Percentiles rank a stretch among this genome's conserved stretches.
These are phyloP conservation scores for Cutaneotrichosporon curvatum DNA, from an alignment of 1,284 basidiomycete species.

Conservation along the genomic window DNA sequence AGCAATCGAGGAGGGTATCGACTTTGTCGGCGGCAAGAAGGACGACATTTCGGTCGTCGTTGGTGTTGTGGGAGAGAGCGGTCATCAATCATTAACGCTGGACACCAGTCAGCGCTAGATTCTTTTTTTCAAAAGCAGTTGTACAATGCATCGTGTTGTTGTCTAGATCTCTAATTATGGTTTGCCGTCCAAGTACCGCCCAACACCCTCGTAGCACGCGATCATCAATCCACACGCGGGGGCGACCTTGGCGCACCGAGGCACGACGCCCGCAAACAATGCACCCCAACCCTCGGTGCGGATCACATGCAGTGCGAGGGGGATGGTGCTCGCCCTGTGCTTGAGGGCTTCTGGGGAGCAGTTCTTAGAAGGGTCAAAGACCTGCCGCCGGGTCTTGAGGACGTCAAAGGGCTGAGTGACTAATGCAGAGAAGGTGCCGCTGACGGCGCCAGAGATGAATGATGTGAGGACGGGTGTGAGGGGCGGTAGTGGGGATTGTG, in stretches of 20 bases:
- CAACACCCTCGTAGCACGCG: slow-evolving; percentile 76
- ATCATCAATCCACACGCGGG: slow-evolving; percentile 89
- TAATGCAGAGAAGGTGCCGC: slow-evolving; percentile 62
- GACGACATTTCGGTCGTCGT: slow-evolving; percentile 46
- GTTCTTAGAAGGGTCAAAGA: slow-evolving; percentile 56
- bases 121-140: not conserved
- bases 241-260: slow-evolving; percentile 89
- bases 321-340: slow-evolving; percentile 49
- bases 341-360: slow-evolving; percentile 44
- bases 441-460: slow-evolving; percentile 41
- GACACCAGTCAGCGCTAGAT: slow-evolving; percentile 7
- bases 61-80: slow-evolving; percentile 40
- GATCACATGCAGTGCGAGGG: slow-evolving; percentile 62
- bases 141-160: slow-evolving; percentile 19
- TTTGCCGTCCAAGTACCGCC: slow-evolving; percentile 30
- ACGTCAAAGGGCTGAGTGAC: slow-evolving; percentile 94
- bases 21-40: slow-evolving; percentile 47
- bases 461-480: slow-evolving; percentile 35
- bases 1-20: slow-evolving; percentile 53
- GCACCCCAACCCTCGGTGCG: slow-evolving; percentile 69
- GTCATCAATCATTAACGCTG: slow-evolving; percentile 12
- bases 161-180: slow-evolving; percentile 1
- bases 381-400: slow-evolving; percentile 86
- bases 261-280: slow-evolving; percentile 76
- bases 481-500: slow-evolving; percentile 22